These are phyloP conservation scores for Solanum pinnatisectum DNA, from an alignment of 257 asterid species.

Conservation along the genomic window DNA sequence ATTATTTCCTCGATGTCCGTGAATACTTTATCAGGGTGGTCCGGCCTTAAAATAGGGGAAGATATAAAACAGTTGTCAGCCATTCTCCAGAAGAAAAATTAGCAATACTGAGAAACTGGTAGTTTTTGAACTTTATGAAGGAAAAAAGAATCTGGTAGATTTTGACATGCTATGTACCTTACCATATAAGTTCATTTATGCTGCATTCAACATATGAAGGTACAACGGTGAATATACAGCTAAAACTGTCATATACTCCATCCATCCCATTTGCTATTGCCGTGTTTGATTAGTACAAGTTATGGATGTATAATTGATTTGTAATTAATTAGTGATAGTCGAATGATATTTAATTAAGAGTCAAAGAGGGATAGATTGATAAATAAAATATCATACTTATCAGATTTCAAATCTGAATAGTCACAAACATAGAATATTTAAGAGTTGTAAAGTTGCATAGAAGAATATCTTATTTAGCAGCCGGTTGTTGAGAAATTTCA, in stretches of 20 bases:
- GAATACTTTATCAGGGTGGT: slow-evolving; percentile 27
- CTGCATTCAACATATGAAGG: neutral
- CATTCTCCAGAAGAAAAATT: neutral
- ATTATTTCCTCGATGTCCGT: slow-evolving; percentile 36
- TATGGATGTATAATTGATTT: neutral
- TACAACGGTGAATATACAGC: neutral
- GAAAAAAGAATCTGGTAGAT: neutral
- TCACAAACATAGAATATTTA: neutral
- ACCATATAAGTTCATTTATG: neutral
- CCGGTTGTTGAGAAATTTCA: neutral
- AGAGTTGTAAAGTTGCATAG: neutral
- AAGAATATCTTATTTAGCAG: neutral
- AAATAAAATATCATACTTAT: neutral
- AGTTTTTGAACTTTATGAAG: neutral
- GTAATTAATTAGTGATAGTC: neutral
- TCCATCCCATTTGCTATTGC: neutral
- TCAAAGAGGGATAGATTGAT: neutral
- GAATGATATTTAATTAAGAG: neutral
- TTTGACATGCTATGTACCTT: neutral
- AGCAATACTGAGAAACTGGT: neutral
- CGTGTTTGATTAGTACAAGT: neutral
- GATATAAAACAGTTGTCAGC: slow-evolving; percentile 1
- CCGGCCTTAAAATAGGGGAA: slow-evolving; percentile 21
- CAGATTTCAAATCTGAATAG: neutral
- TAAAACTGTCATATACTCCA: neutral